A percentile compares a stretch with the other conserved stretches of the same genome.
phyloP scores from a whole-genome alignment of 345 rosid genomes.

The Salix exigua region DNA sequence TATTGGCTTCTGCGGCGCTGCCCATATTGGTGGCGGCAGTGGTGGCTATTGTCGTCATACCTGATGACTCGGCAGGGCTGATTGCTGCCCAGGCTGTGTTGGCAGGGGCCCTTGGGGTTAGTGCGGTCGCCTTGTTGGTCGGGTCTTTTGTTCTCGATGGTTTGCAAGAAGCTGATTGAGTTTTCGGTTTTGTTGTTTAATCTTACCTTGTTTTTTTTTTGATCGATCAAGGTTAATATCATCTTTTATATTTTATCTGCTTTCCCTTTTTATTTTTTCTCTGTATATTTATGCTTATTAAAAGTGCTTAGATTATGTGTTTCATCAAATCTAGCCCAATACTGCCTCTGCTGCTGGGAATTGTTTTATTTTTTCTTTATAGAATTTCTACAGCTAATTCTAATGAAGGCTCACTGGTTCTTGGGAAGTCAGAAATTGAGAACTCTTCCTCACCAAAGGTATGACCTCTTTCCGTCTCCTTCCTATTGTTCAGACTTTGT shows the following conservation, averaged over 20 bases:
- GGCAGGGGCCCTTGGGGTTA: slow-evolving; percentile 59
- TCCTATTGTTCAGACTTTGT: too few species aligned
- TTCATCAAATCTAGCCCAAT: too few species aligned
- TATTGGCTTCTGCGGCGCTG: slow-evolving; percentile 68
- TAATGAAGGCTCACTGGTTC: too few species aligned
- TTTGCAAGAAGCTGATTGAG: slow-evolving; percentile 82
- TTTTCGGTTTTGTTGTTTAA: background rate
- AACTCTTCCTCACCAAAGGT: too few species aligned
- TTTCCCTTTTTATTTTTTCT: background rate
- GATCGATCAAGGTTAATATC: background rate
- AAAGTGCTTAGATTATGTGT: background rate
- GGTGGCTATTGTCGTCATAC: slow-evolving; percentile 60
- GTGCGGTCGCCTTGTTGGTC: slow-evolving; percentile 68
- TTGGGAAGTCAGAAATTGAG: too few species aligned
- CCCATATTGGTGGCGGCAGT: slow-evolving; percentile 75
- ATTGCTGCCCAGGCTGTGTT: slow-evolving; percentile 62
- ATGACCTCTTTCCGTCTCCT: too few species aligned
- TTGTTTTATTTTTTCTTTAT: too few species aligned
- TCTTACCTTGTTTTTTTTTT: background rate
- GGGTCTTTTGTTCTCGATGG: slow-evolving; percentile 78
- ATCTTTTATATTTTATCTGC: background rate
- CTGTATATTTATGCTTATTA: background rate
- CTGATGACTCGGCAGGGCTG: slow-evolving; percentile 71
- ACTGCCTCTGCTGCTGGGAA: too few species aligned
- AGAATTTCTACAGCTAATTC: too few species aligned